phyloP scores from a whole-genome alignment of 1,139 yeast genomes.

The Yamadazyma aaseri region DNA sequence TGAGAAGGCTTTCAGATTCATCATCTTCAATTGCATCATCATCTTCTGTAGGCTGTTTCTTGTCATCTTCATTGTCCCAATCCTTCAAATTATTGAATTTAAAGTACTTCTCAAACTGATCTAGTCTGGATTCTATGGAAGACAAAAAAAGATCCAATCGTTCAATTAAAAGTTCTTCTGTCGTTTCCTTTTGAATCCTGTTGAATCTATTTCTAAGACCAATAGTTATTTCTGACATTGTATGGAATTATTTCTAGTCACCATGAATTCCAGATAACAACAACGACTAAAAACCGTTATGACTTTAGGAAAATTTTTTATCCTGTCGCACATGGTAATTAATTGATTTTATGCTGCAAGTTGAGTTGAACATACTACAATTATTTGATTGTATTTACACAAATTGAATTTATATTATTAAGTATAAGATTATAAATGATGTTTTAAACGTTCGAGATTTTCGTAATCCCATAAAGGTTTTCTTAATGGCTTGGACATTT shows the following conservation, averaged over 20 bases:
- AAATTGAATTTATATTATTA: neutral
- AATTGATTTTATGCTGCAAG: neutral
- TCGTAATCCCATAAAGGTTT: conserved; percentile 27
- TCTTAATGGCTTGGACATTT: conserved; percentile 23
- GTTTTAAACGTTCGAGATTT: conserved; percentile 19
- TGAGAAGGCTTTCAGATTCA: conserved; percentile 4
- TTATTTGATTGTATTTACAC: neutral
- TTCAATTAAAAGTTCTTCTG: conserved; percentile 51
- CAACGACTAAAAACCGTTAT: no score
- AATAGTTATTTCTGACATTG: conserved; percentile 16
- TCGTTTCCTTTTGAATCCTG: conserved; percentile 16
- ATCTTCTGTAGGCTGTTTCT: conserved; percentile 16
- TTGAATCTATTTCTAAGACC: conserved; percentile 16
- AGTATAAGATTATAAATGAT: conserved; percentile 8
- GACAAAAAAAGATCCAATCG: conserved; percentile 52
- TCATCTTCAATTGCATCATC: conserved; percentile 8
- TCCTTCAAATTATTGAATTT: conserved; percentile 23
- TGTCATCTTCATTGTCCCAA: conserved; percentile 10
- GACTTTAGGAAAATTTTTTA: no score
- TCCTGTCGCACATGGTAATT: neutral
- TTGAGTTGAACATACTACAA: neutral
- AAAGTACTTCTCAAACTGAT: conserved; percentile 52
- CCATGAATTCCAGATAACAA: no score
- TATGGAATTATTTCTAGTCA: no score
- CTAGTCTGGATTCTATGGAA: conserved; percentile 53